A percentile compares a stretch with the other conserved stretches of the same genome.
Evolutionary conservation across 2,329 filamentous ascomycete species (phyloP).

Genomic region (Neopestalotiopsis clavispora): DNA sequence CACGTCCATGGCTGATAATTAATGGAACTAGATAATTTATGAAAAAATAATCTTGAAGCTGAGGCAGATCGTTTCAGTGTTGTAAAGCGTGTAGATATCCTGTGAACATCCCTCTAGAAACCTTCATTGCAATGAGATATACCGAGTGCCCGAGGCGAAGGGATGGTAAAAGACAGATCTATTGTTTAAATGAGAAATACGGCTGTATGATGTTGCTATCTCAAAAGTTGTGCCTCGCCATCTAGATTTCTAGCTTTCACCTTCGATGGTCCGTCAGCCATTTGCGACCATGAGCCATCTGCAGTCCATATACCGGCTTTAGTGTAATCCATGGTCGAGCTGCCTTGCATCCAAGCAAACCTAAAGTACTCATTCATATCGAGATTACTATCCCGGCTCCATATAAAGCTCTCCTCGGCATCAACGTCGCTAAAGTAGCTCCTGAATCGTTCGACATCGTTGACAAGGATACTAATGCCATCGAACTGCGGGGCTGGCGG

Average conservation of each 20-base stretch:
- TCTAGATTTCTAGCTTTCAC: constrained; percentile 36
- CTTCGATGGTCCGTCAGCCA: constrained; percentile 65
- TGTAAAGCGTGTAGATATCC: too few species aligned
- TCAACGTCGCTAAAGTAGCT: constrained; percentile 68
- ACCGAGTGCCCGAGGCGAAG: too few species aligned
- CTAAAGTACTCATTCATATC: constrained; percentile 73
- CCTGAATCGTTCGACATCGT: constrained; percentile 83
- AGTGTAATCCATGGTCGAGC: constrained; percentile 70
- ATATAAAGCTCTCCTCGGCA: constrained; percentile 56
- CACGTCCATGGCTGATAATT: background rate
- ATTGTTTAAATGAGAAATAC: background rate
- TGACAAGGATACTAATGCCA: constrained; percentile 80
- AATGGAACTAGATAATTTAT: too few species aligned
- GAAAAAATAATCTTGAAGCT: too few species aligned
- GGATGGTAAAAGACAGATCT: too few species aligned
- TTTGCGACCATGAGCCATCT: constrained; percentile 68
- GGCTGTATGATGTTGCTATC: background rate
- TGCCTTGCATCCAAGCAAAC: constrained; percentile 75
- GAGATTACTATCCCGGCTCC: constrained; percentile 55
- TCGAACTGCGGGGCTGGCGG: constrained; percentile 63
- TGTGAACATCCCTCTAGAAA: too few species aligned
- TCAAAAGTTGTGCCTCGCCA: constrained; percentile 17
- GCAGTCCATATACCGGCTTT: constrained; percentile 73
- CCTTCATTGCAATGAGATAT: too few species aligned
- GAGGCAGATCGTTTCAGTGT: too few species aligned